Base-by-base conservation (phyloP, 2,329 filamentous ascomycete species). In the Mycosphaerella arachidis region DNA sequence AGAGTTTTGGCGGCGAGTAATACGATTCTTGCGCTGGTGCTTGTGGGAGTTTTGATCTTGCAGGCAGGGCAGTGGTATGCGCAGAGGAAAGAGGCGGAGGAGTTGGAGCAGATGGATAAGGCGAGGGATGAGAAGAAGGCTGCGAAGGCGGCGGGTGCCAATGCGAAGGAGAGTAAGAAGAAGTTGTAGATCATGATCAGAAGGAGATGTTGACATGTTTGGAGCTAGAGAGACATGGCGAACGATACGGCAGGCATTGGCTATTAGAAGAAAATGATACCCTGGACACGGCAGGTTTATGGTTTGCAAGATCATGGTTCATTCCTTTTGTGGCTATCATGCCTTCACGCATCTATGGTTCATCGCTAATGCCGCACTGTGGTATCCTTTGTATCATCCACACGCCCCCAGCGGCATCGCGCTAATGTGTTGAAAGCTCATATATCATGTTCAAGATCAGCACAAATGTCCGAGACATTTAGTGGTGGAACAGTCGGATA, bases 61-160 rank as follows among this genome's bases (percentile, higher is more conserved):
- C 94, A 99, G 84, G 91, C 91, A 20, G 94, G 94, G 10, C 91
- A 97, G 82, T 97, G 93, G 94, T 99, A 99, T 78, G 94, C 94
- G 29, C 92, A 97, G 83, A 84, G 90, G 73, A 95, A 95, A 79
- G 92, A 97, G 76, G 82, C 83, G 71, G 89, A 92, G 73, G 92
- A 97, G 75, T 81, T 84, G 58, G 85, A 84, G 71, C 83, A 85
- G 72, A 81, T 88, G 64, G 84, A 86, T 67, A 77, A 80, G 74
- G 80, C 78, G 64, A 73, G 77, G 58, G 75, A 76, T 62, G 79
- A 78, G 70, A 81, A 81, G 75, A 77, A 75, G 69, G 74, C 67
- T 52, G 70, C 74, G 59, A 74, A 74, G 56, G 71, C 73, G 58
- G 69, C 67, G 56, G 67, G 68, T 59, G 75, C 73, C 66, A 69